Evolutionary conservation across 2,329 filamentous ascomycete genomes (phyloP), one percentile per base, ranked within the genome.

Genomic region (Talaromyces marneffei): DNA sequence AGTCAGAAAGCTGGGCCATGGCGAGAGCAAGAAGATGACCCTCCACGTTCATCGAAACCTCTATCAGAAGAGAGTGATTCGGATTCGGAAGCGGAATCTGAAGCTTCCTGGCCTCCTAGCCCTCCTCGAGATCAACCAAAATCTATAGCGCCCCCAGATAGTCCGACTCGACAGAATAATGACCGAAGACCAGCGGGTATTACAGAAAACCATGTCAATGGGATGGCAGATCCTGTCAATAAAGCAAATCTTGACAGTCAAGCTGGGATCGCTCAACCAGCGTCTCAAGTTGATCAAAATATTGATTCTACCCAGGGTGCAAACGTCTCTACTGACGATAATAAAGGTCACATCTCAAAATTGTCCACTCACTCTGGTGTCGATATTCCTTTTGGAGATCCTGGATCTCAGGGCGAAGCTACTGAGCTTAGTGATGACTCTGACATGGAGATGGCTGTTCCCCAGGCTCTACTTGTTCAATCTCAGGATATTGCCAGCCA

Each of bases 391-490:
- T 29, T 16, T 14, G 18, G 18, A 6, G 48, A 53, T 16, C 10
- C 18, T 14, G 52, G 14, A 27, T 6, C 35, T 20, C 66, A 67
- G 42, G 57, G 58, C 35, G 66, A 69, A 54, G 25, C 33, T 20
- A 50, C 18, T 52, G 48, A 54, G 37, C 27, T 18, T 1, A 71
- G 70, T 52, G 70, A 74, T 5, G 72, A 75, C 6, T 71, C 71
- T 6, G 65, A 70, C 23, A 74, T 76, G 74, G 72, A 75, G 53
- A 69, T 68, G 14, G 70, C 69, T 58, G 63, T 75, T n/a, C 73
- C 73, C 20, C 66, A 64, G 56, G 68, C 71, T 20, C 66, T 75
- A 4, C 67, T 64, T 9, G 63, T 63, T 37, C 64, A 56, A 33
- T 62, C 67, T 20, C 72, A 70, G 56, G 62, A 61, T 14, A 40